Conservation (phyloP, 345 rosid genomes). For the Citrus mangshanensis region DNA sequence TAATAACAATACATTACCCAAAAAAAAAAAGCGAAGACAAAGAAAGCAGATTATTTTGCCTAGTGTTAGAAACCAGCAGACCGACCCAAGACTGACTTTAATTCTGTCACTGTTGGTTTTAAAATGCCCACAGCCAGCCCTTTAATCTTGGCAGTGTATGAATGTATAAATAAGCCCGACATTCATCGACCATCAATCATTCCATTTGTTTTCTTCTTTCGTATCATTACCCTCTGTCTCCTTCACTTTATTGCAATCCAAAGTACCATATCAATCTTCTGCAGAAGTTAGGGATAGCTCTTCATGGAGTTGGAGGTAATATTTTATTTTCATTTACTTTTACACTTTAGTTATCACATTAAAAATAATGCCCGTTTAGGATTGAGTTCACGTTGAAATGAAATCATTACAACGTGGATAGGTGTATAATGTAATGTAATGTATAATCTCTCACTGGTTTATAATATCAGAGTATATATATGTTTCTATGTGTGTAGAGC, state of each 20-base stretch:
- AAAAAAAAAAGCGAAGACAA: slow-evolving; percentile 14
- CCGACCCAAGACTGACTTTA: slow-evolving; percentile 23
- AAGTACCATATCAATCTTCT: neutral
- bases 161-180: slow-evolving; percentile 23
- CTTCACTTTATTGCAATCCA: neutral
- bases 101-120: slow-evolving; percentile 8
- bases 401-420: too few relatives aligned
- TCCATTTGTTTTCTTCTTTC: slow-evolving; percentile 16
- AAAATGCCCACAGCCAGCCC: neutral
- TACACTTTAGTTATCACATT: too few relatives aligned
- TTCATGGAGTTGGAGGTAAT: slow-evolving; percentile 32
- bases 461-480: too few relatives aligned
- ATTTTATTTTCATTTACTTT: too few relatives aligned
- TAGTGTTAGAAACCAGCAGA: slow-evolving; percentile 13
- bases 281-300: neutral
- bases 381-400: too few relatives aligned
- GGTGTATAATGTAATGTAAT: too few relatives aligned
- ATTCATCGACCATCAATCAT: slow-evolving; percentile 15
- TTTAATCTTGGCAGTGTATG: neutral
- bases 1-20: too few relatives aligned
- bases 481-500: too few relatives aligned
- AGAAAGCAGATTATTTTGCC: neutral
- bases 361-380: too few relatives aligned
- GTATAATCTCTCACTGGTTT: too few relatives aligned
- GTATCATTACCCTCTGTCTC: neutral